Conservation (phyloP, 1,284 basidiomycete species). For the Ceratobasidium sp. region DNA sequence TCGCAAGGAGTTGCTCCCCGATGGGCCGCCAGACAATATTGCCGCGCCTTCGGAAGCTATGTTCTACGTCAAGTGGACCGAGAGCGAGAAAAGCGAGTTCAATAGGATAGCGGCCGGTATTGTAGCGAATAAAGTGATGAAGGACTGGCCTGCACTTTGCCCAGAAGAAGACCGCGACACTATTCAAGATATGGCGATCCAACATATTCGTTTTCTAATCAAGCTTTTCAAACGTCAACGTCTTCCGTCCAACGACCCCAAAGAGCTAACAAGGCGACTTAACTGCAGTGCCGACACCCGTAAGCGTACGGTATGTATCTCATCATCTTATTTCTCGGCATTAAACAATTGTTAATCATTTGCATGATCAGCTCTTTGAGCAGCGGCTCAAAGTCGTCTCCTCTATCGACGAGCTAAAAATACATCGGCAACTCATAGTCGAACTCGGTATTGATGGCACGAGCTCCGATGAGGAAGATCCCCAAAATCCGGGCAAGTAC, state of each 20-base stretch:
- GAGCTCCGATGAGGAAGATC: slow-evolving; percentile 7
- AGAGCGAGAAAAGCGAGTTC: neutral
- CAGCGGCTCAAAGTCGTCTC: neutral
- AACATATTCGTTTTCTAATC: neutral
- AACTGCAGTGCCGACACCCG: neutral
- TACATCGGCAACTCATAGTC: slow-evolving; percentile 8
- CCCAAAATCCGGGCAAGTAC: neutral
- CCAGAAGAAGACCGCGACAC: neutral
- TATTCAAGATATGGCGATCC: neutral
- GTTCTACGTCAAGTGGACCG: slow-evolving; percentile 4
- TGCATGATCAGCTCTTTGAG: neutral
- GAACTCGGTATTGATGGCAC: neutral
- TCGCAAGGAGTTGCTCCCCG: neutral
- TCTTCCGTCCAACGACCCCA: neutral
- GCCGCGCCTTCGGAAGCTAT: neutral
- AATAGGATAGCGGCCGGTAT: neutral
- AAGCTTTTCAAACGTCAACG: neutral
- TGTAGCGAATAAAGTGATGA: neutral
- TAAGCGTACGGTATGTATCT: neutral
- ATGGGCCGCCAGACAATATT: neutral
- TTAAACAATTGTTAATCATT: neutral
- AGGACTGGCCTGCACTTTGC: neutral
- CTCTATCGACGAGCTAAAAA: neutral
- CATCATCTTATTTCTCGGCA: neutral
- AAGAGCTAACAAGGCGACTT: neutral